Evolutionary conservation across 2,329 filamentous ascomycete species (phyloP).

Genomic region (Graphilbum ipis-grandicollis): DNA sequence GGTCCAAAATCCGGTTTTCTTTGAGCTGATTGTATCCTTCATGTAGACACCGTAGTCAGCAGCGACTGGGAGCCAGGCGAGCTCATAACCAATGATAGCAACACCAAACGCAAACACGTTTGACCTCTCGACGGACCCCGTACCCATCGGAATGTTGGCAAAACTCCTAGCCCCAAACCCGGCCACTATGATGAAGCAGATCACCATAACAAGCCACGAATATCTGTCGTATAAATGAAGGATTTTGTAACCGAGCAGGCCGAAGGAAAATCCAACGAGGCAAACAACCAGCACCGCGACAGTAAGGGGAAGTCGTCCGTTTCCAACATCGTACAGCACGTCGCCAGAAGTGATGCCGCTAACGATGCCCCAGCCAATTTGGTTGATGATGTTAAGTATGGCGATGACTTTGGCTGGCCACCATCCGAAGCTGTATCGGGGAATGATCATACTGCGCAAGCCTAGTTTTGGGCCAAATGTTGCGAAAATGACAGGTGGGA

Average conservation of each 20-base stretch:
- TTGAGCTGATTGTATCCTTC: not conserved
- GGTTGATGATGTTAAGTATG: slow-evolving; percentile 9
- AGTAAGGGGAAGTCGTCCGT: slow-evolving; percentile 10
- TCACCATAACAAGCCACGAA: slow-evolving; percentile 8
- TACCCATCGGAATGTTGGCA: slow-evolving; percentile 1
- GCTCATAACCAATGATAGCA: slow-evolving; percentile 11
- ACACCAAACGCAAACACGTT: slow-evolving; percentile 11
- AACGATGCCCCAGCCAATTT: slow-evolving; percentile 10
- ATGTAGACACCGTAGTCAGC: slow-evolving; percentile 7
- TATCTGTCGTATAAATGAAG: slow-evolving; percentile 10
- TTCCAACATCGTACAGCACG: slow-evolving; percentile 10
- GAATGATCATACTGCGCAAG: slow-evolving; percentile 14
- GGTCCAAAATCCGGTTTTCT: slow-evolving; percentile 1
- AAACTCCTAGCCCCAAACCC: slow-evolving; percentile 9
- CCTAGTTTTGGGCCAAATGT: slow-evolving; percentile 13
- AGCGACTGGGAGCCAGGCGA: slow-evolving; percentile 9
- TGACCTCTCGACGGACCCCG: slow-evolving; percentile 2
- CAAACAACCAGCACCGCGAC: slow-evolving; percentile 11
- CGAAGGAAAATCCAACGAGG: slow-evolving; percentile 8
- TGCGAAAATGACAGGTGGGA: slow-evolving; percentile 11
- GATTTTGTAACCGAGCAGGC: slow-evolving; percentile 10
- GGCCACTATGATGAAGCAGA: slow-evolving; percentile 7
- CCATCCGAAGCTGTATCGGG: slow-evolving; percentile 14
- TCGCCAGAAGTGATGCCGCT: slow-evolving; percentile 9
- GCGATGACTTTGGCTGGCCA: slow-evolving; percentile 8